Conservation (phyloP, 306 rosid genomes). For the Cotoneaster glaucophyllus region DNA sequence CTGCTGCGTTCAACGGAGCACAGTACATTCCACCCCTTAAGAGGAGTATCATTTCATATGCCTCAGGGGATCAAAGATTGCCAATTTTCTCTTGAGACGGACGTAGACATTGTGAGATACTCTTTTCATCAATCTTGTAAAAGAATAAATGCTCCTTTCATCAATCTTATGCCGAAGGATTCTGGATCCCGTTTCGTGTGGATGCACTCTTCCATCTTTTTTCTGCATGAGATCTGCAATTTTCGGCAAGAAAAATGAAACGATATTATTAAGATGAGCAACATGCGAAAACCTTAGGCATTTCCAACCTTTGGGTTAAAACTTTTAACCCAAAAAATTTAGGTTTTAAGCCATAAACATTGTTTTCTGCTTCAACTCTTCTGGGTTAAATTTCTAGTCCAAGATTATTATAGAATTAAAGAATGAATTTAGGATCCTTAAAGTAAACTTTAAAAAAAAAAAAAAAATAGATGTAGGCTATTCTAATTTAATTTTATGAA, state of each 20-base stretch:
- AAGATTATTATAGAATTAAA: no score
- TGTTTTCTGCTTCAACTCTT: no score
- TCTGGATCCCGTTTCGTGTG: neutral
- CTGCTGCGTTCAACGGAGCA: constrained; percentile 73
- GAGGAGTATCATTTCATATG: constrained; percentile 77
- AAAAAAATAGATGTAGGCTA: no score
- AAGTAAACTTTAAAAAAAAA: no score
- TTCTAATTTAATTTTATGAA: no score
- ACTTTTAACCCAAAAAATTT: no score
- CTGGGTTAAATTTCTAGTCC: no score
- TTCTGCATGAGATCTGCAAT: neutral
- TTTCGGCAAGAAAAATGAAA: neutral
- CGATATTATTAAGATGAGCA: no score
- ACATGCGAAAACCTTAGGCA: no score
- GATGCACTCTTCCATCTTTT: neutral
- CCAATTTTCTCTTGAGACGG: constrained; percentile 52
- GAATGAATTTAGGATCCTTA: no score
- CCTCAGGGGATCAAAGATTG: constrained; percentile 72
- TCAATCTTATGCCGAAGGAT: neutral
- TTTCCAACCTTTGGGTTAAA: no score
- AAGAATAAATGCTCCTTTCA: neutral
- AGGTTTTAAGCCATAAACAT: no score
- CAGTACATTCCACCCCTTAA: constrained; percentile 68
- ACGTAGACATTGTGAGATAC: constrained; percentile 2
- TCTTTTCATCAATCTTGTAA: neutral